These are phyloP conservation scores for Luffa acutangula DNA, from an alignment of 306 rosid species.

Conservation along the genomic window DNA sequence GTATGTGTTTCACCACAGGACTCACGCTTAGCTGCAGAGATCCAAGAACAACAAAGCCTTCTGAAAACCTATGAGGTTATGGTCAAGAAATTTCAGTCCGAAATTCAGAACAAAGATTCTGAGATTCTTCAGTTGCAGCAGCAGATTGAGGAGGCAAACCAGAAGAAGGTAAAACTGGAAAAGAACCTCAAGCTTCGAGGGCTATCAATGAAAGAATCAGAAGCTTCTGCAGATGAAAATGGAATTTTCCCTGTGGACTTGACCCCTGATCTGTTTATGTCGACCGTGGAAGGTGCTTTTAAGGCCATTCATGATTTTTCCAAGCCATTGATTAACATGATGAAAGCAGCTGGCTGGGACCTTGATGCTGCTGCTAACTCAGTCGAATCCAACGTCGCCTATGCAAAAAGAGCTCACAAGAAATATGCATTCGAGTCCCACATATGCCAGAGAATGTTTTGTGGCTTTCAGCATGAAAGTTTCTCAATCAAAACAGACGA, in stretches of 20 bases:
- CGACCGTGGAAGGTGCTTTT: slow-evolving; percentile 66
- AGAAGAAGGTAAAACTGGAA: slow-evolving; percentile 69
- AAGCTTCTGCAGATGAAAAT: slow-evolving; percentile 40
- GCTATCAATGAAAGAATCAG: slow-evolving; percentile 76
- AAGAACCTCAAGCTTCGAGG: slow-evolving; percentile 96
- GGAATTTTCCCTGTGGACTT: slow-evolving; percentile 67
- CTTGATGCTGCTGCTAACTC: slow-evolving; percentile 97
- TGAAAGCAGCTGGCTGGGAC: slow-evolving; percentile 99
- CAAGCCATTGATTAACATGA: slow-evolving; percentile 96
- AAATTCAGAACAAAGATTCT: slow-evolving; percentile 91
- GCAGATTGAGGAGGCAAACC: slow-evolving; percentile 92
- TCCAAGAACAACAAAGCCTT: slow-evolving; percentile 95
- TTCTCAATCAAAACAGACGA: slow-evolving; percentile 54
- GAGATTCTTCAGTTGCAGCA: slow-evolving; percentile 83
- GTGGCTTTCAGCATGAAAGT: slow-evolving; percentile 83
- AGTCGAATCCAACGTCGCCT: slow-evolving; percentile 62
- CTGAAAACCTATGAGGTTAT: slow-evolving; percentile 95
- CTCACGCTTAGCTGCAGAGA: slow-evolving; percentile 98
- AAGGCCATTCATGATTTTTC: slow-evolving; percentile 95
- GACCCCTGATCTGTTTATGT: slow-evolving; percentile 78
- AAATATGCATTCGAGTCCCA: slow-evolving; percentile 97
- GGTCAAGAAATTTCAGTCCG: slow-evolving; percentile 99
- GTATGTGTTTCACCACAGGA: slow-evolving; percentile 89
- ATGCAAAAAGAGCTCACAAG: slow-evolving; percentile 96
- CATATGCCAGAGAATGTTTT: slow-evolving; percentile 89